Evolutionary conservation across 2,329 filamentous ascomycete species (phyloP), one percentile per base, ranked within the genome.

Genomic region (Lomentospora prolificans): DNA sequence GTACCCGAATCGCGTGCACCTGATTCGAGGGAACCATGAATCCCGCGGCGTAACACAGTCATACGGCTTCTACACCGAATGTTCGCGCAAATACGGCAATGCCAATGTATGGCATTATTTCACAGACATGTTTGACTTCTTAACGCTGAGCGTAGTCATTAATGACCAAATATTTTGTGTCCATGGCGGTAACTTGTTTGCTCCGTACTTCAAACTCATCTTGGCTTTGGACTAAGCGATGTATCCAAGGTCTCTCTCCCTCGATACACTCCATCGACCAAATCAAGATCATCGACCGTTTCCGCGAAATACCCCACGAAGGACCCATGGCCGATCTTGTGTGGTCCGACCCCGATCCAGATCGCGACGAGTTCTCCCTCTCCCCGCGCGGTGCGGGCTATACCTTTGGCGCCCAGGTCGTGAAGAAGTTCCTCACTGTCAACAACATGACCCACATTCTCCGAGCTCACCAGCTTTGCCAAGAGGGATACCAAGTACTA

Each of bases 31-130:
- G 63, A 99, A 99, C 72, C 94, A 99, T 74, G 94, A 99, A 73
- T 96, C 90, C 57, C 86, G 94, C 64, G 94, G 94, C 65, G 94
- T 99, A 55, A 99, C 94, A 9, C 94, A 99, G 72, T 97, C 92
- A 27, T 99, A 99, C 72, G 94, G 94, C 57, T 99, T 99, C 75
- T 99, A 99, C 69, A 97, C 94, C 22, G 94, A 99, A 69, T 99
- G 94, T 72, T 90, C 88, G 19, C 86, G 94, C 63, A 99, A 99
- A 73, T 99, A 99, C 72, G 94, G 94, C 68, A 97, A 96, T 67
- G 90, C 94, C 60, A 96, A 94, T 65, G 94, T 99, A 22, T 99
- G 94, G 94, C 94, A 99, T 72, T 94, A 97, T 70, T 99, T 99
- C 69, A 99, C 94, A 61, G 94, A 99, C 74, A 97, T 99, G 91